These are phyloP conservation scores for Przewalskia tangutica DNA, from an alignment of 257 asterid genomes.

Conservation along the genomic window DNA sequence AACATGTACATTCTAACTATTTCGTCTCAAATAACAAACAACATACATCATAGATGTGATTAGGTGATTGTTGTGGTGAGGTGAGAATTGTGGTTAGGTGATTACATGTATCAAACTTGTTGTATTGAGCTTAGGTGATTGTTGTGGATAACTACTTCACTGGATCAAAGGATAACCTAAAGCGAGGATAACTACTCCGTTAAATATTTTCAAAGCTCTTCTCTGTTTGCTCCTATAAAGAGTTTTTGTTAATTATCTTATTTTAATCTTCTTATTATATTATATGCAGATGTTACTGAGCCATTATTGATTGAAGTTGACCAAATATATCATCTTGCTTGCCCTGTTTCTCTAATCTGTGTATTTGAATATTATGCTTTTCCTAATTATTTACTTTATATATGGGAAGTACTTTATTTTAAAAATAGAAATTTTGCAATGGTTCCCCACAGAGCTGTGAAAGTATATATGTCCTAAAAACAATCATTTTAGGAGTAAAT, in stretches of 20 bases:
- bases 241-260: not conserved
- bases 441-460: constrained; percentile 11
- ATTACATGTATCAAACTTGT: constrained; percentile 12
- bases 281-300: constrained; percentile 76
- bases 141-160: constrained; percentile 93
- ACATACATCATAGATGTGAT: no score
- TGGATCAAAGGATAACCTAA: constrained; percentile 91
- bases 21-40: no score
- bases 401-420: not conserved
- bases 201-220: not conserved
- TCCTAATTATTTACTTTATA: constrained; percentile 69
- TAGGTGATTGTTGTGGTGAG: no score
- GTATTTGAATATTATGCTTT: constrained; percentile 95
- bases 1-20: no score
- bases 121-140: constrained; percentile 41
- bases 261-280: not conserved
- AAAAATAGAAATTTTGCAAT: not conserved
- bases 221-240: not conserved
- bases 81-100: no score
- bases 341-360: no score
- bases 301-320: constrained; percentile 74
- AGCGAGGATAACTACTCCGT: constrained; percentile 27
- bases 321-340: no score
- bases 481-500: no score
- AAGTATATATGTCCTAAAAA: no score